Conservation (phyloP, 2,329 filamentous ascomycete genomes). For the Huntiella savannae region DNA sequence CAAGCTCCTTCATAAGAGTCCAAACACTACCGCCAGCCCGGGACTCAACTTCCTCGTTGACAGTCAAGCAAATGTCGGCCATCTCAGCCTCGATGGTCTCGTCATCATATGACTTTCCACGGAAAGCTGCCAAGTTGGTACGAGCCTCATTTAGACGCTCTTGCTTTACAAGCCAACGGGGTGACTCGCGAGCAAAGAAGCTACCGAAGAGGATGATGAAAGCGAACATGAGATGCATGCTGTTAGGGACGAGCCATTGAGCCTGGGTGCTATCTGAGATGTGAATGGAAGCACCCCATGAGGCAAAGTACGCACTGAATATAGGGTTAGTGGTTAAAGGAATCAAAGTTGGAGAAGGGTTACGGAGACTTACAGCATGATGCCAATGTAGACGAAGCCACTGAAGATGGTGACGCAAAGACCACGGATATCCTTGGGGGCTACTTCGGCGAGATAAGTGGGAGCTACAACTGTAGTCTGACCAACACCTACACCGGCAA, state of each 20-base stretch:
- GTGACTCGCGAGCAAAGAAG: slow-evolving; percentile 50
- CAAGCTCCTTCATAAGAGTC: slow-evolving; percentile 49
- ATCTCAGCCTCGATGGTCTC: slow-evolving; percentile 29
- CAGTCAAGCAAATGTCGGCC: slow-evolving; percentile 41
- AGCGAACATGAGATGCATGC: slow-evolving; percentile 60
- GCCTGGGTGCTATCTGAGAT: slow-evolving; percentile 26
- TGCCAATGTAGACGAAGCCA: slow-evolving; percentile 49
- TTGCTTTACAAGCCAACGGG: slow-evolving; percentile 49
- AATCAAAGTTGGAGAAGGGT: background rate
- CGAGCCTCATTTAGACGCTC: slow-evolving; percentile 39
- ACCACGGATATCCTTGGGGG: slow-evolving; percentile 48
- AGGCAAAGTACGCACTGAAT: slow-evolving; percentile 47
- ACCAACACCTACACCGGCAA: slow-evolving; percentile 46
- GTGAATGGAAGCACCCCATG: slow-evolving; percentile 38
- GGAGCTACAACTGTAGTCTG: slow-evolving; percentile 50
- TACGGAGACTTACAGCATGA: slow-evolving; percentile 32
- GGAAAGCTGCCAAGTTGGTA: slow-evolving; percentile 35
- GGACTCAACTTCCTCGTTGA: slow-evolving; percentile 54
- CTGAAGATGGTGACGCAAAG: slow-evolving; percentile 45
- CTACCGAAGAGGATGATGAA: slow-evolving; percentile 51
- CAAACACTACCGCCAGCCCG: slow-evolving; percentile 44
- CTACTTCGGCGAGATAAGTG: slow-evolving; percentile 54
- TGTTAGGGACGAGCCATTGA: slow-evolving; percentile 49
- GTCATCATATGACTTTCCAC: slow-evolving; percentile 43
- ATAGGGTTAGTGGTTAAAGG: background rate